These are phyloP conservation scores for Oryza glaberrima DNA, from an alignment of 176 grass and related monocot genomes.

Conservation along the genomic window DNA sequence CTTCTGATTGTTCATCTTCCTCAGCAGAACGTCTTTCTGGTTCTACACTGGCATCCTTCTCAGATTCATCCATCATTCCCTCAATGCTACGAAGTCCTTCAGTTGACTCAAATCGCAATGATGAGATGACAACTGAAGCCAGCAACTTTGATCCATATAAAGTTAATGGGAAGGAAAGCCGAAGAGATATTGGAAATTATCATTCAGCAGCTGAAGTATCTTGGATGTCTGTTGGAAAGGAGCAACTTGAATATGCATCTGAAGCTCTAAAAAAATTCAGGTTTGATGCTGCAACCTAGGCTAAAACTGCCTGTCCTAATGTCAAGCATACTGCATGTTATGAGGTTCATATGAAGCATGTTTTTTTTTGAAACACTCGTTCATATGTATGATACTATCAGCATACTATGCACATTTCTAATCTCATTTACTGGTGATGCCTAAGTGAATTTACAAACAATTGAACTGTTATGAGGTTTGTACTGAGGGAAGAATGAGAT, in stretches of 20 bases:
- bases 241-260: conserved; percentile 94
- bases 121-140: conserved; percentile 45
- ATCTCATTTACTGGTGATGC: background rate
- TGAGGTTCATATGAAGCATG: background rate
- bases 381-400: conserved; percentile 17
- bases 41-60: conserved; percentile 70
- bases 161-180: conserved; percentile 72
- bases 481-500: background rate
- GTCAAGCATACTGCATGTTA: conserved; percentile 13
- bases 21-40: conserved; percentile 72
- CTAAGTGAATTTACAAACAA: conserved; percentile 12
- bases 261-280: conserved; percentile 96
- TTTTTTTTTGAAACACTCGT: background rate
- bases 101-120: conserved; percentile 52
- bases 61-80: conserved; percentile 66
- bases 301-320: background rate
- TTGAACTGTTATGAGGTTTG: background rate
- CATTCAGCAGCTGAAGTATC: conserved; percentile 72
- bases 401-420: background rate
- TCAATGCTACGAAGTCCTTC: conserved; percentile 66
- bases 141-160: conserved; percentile 81
- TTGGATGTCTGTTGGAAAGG: conserved; percentile 98
- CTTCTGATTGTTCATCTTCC: conserved; percentile 75
- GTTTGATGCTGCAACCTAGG: conserved; percentile 47
- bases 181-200: conserved; percentile 82